Evolutionary conservation across 1,139 yeast species (phyloP).

Genomic region (Saccharomyces pastorianus): DNA sequence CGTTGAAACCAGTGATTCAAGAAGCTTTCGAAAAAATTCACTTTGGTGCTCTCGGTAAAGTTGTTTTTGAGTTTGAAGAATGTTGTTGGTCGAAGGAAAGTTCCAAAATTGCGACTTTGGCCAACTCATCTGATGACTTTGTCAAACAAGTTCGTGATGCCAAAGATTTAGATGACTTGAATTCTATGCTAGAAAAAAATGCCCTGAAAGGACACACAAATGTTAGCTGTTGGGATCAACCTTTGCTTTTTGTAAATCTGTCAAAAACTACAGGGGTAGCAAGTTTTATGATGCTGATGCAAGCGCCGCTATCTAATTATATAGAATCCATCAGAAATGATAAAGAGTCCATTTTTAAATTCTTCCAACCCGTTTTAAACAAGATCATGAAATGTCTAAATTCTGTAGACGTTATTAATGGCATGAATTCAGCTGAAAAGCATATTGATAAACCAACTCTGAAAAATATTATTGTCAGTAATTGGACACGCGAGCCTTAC

Average conservation of each 20-base stretch:
- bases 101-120: constrained; percentile 20
- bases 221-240: constrained; percentile 40
- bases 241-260: constrained; percentile 43
- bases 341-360: constrained; percentile 38
- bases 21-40: constrained; percentile 45
- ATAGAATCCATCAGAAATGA: constrained; percentile 33
- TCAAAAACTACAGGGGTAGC: constrained; percentile 36
- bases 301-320: constrained; percentile 57
- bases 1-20: constrained; percentile 42
- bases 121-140: constrained; percentile 13
- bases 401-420: constrained; percentile 12
- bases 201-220: not conserved
- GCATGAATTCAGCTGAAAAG: constrained; percentile 11
- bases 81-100: constrained; percentile 55
- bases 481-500: constrained; percentile 66
- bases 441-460: constrained; percentile 37
- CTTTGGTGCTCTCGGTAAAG: constrained; percentile 71
- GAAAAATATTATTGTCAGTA: constrained; percentile 44
- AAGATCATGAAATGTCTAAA: constrained; percentile 20
- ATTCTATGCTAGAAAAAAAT: constrained; percentile 2
- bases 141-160: constrained; percentile 16
- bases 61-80: constrained; percentile 58
- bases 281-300: constrained; percentile 54
- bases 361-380: constrained; percentile 38
- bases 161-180: constrained; percentile 9